Conservation (phyloP, 108 stramenopile genomes). For the Stephanodiscus minutulus region DNA sequence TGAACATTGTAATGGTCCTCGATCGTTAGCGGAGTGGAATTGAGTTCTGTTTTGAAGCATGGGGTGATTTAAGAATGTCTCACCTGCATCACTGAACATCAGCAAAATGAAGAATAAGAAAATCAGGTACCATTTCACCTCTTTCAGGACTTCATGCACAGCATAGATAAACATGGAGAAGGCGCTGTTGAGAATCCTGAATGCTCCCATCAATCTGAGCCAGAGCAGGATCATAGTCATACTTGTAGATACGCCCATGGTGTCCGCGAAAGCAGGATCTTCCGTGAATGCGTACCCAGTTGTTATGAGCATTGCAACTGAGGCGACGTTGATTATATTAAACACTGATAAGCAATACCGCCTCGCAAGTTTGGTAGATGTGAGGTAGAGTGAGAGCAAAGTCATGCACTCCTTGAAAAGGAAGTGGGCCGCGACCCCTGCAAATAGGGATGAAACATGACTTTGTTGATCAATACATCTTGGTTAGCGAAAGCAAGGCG, state of each 20-base stretch:
- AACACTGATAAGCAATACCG: constrained; percentile 38
- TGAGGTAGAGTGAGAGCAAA: constrained; percentile 47
- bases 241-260: constrained; percentile 31
- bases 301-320: constrained; percentile 29
- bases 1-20: too few species aligned
- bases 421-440: constrained; percentile 37
- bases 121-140: constrained; percentile 45
- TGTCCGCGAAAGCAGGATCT: constrained; percentile 11
- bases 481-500: too few species aligned
- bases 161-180: constrained; percentile 45
- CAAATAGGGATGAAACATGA: background rate
- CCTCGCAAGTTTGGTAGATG: constrained; percentile 34
- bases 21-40: too few species aligned
- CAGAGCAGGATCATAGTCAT: constrained; percentile 43
- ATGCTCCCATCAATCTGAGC: constrained; percentile 42
- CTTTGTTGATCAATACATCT: too few species aligned
- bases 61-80: background rate
- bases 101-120: constrained; percentile 33
- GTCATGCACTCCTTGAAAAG: constrained; percentile 41
- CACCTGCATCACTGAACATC: constrained; percentile 44
- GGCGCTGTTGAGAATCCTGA: constrained; percentile 44
- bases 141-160: constrained; percentile 40
- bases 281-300: constrained; percentile 10
- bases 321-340: constrained; percentile 45
- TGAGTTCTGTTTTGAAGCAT: too few species aligned